Conservation (phyloP, 2,329 filamentous ascomycete species). For the Beauveria sp. region DNA sequence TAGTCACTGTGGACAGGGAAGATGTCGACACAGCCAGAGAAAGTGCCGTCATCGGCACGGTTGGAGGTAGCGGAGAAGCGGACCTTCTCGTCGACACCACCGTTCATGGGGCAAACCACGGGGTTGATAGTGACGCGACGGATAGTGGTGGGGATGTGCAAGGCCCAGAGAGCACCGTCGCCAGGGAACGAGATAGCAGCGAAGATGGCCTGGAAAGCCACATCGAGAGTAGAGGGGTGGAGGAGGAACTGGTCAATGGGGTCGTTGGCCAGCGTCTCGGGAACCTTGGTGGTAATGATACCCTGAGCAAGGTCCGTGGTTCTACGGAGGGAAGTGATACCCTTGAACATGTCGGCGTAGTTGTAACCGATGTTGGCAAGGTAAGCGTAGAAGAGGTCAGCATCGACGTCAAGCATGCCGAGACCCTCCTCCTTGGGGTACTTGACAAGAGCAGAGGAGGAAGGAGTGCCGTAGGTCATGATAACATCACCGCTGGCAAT, state of each 20-base stretch:
- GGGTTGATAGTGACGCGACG: slow-evolving; percentile 13
- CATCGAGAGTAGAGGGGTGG: slow-evolving; percentile 28
- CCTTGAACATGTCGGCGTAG: slow-evolving; percentile 17
- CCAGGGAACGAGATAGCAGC: slow-evolving; percentile 25
- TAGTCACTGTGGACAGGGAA: slow-evolving; percentile 7
- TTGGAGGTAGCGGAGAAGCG: slow-evolving; percentile 10
- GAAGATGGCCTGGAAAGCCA: slow-evolving; percentile 27
- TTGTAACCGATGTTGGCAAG: slow-evolving; percentile 17
- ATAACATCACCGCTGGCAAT: slow-evolving; percentile 12
- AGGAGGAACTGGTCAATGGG: slow-evolving; percentile 17
- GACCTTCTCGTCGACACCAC: slow-evolving; percentile 7
- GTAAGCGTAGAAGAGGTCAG: slow-evolving; percentile 17
- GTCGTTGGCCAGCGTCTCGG: slow-evolving; percentile 4
- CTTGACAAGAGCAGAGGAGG: slow-evolving; percentile 9
- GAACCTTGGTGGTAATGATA: slow-evolving; percentile 13
- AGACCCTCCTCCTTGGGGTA: slow-evolving; percentile 11
- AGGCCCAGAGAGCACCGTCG: slow-evolving; percentile 24
- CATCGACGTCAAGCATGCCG: slow-evolving; percentile 10
- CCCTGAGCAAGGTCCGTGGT: slow-evolving; percentile 6
- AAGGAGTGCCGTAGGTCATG: slow-evolving; percentile 12
- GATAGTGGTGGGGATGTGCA: slow-evolving; percentile 25
- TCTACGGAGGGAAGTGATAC: slow-evolving; percentile 13
- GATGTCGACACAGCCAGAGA: slow-evolving; percentile 11
- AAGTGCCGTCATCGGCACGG: slow-evolving; percentile 4
- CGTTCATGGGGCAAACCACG: slow-evolving; percentile 9